These are phyloP conservation scores for Cicer pinnatifidum DNA, from an alignment of 306 rosid species.

Conservation along the genomic window DNA sequence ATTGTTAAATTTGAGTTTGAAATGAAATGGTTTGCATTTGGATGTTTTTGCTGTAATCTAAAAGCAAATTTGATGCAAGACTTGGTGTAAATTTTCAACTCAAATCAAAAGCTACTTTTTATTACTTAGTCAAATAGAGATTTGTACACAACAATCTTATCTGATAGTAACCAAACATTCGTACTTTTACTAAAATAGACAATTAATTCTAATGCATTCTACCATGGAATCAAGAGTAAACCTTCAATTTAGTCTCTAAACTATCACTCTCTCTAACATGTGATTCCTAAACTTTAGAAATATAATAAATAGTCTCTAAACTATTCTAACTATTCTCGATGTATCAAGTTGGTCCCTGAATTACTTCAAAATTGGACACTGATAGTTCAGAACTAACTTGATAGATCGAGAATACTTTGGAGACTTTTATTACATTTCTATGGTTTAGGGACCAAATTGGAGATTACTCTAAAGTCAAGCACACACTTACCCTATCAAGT, in stretches of 20 bases:
- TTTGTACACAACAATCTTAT: background rate
- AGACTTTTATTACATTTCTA: too few relatives aligned
- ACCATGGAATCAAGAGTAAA: background rate
- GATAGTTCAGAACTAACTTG: too few relatives aligned
- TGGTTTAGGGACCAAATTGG: too few relatives aligned
- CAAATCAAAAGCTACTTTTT: background rate
- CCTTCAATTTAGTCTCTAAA: too few relatives aligned
- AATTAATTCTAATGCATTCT: background rate
- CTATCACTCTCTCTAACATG: too few relatives aligned
- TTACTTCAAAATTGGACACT: too few relatives aligned
- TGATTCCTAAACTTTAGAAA: too few relatives aligned
- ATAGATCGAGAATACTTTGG: too few relatives aligned
- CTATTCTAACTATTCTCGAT: too few relatives aligned
- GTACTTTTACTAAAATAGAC: background rate
- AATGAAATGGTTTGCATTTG: background rate
- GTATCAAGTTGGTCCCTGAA: too few relatives aligned
- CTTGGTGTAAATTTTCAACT: background rate
- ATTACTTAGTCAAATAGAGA: background rate
- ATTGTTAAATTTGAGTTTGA: background rate
- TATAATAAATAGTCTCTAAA: too few relatives aligned
- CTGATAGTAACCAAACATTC: too few relatives aligned
- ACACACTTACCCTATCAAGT: slow-evolving; percentile 78
- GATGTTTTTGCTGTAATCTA: background rate
- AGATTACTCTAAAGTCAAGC: background rate
- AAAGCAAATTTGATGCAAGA: background rate